phyloP scores from a whole-genome alignment of 2,329 filamentous ascomycete species.

The Mollisiaceae sp. region DNA sequence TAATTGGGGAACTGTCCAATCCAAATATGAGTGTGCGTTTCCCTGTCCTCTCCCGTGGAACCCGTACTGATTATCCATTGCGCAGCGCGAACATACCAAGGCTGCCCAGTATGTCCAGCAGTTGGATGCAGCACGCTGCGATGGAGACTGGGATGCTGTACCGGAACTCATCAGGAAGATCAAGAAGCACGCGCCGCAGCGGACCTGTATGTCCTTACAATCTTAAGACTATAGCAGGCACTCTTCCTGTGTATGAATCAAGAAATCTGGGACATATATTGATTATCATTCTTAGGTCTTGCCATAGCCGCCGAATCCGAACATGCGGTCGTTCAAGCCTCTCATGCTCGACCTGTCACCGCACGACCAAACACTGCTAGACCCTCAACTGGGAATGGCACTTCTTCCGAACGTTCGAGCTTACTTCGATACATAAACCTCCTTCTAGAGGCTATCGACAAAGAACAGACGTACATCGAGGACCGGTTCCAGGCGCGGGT shows the following conservation, averaged over 20 bases:
- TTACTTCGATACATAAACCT: slow-evolving; percentile 41
- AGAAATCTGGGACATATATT: slow-evolving; percentile 18
- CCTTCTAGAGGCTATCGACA: slow-evolving; percentile 62
- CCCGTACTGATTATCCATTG: slow-evolving; percentile 16
- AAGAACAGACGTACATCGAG: slow-evolving; percentile 57
- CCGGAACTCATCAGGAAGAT: slow-evolving; percentile 92
- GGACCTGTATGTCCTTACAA: slow-evolving; percentile 69
- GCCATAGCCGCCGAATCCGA: slow-evolving; percentile 73
- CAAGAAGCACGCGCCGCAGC: slow-evolving; percentile 87
- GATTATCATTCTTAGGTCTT: slow-evolving; percentile 58
- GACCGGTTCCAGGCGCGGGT: slow-evolving; percentile 80
- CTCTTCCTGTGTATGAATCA: not conserved
- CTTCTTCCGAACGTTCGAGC: slow-evolving; percentile 34
- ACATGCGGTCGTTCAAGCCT: slow-evolving; percentile 64
- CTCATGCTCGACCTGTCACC: slow-evolving; percentile 35
- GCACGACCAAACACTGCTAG: slow-evolving; percentile 28
- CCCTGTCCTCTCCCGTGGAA: not conserved
- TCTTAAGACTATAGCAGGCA: not conserved
- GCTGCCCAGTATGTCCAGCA: slow-evolving; percentile 79
- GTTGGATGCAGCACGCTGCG: slow-evolving; percentile 85
- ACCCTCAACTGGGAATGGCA: slow-evolving; percentile 30
- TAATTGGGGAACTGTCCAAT: slow-evolving; percentile 20
- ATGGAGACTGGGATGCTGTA: slow-evolving; percentile 84
- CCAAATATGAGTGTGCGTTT: slow-evolving; percentile 40
- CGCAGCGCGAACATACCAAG: slow-evolving; percentile 64